phyloP scores from a whole-genome alignment of 2,329 filamentous ascomycete genomes.

The Hymenoscyphus albidus region DNA sequence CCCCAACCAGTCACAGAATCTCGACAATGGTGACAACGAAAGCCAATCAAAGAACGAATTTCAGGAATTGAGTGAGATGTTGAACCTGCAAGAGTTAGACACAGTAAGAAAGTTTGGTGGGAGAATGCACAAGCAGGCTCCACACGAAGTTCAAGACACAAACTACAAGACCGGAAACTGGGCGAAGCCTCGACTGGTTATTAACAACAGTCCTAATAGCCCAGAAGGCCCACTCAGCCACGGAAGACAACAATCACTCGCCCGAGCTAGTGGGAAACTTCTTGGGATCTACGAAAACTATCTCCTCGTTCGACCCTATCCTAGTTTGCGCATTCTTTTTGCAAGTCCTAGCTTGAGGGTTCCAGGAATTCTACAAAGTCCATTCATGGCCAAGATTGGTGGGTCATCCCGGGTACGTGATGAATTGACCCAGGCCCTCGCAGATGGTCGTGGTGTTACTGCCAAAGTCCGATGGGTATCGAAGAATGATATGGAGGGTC shows the following conservation, averaged over 20 bases:
- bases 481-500: constrained; percentile 46
- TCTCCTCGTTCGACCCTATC: constrained; percentile 62
- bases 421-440: constrained; percentile 54
- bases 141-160: constrained; percentile 44
- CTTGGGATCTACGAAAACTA: constrained; percentile 53
- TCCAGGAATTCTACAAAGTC: constrained; percentile 62
- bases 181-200: constrained; percentile 41
- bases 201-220: constrained; percentile 33
- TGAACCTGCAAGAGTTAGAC: constrained; percentile 63
- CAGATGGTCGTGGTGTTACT: constrained; percentile 66
- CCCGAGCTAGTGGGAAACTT: constrained; percentile 34
- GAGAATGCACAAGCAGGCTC: constrained; percentile 51
- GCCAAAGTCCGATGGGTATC: constrained; percentile 70
- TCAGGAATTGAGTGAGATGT: constrained; percentile 63
- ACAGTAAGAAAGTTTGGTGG: constrained; percentile 61
- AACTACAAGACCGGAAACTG: constrained; percentile 33
- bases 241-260: constrained; percentile 5
- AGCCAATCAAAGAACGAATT: constrained; percentile 55
- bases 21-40: constrained; percentile 18
- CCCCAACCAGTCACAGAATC: constrained; percentile 14
- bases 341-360: constrained; percentile 64
- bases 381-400: constrained; percentile 51
- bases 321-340: constrained; percentile 63
- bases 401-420: constrained; percentile 46
- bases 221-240: neutral